Percentiles rank a stretch among this genome's conserved stretches.
phyloP scores from a whole-genome alignment of 2,329 filamentous ascomycete species.

The Diaporthe australafricana region DNA sequence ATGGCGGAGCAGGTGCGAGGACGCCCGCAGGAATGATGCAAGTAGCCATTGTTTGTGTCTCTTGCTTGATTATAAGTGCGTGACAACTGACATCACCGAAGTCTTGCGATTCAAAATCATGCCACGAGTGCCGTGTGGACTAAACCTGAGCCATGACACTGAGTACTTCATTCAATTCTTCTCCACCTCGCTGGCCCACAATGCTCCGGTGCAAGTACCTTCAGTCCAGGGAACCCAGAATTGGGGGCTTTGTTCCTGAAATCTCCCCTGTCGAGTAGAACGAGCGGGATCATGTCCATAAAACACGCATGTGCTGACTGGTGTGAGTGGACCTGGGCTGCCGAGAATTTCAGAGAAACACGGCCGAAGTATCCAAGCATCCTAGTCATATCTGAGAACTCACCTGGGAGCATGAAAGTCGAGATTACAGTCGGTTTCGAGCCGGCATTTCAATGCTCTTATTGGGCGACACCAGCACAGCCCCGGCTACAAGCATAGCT shows the following conservation, averaged over 20 bases:
- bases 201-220: background rate
- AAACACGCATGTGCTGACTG: slow-evolving; percentile 10
- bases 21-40: background rate
- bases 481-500: slow-evolving; percentile 9
- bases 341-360: slow-evolving; percentile 9
- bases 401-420: slow-evolving; percentile 1
- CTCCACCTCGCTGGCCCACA: background rate
- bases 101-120: background rate
- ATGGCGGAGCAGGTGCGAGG: background rate
- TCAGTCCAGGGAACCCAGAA: background rate
- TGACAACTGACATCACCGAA: background rate
- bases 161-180: background rate
- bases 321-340: slow-evolving; percentile 26
- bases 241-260: slow-evolving; percentile 1
- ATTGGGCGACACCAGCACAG: slow-evolving; percentile 22
- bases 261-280: background rate
- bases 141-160: background rate
- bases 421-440: slow-evolving; percentile 12
- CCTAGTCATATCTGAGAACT: slow-evolving; percentile 13
- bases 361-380: slow-evolving; percentile 7
- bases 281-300: slow-evolving; percentile 1
- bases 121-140: background rate
- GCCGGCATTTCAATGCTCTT: background rate
- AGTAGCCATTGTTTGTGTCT: slow-evolving; percentile 2
- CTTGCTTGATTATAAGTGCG: background rate